Percentiles rank a stretch among this genome's conserved stretches.
phyloP scores from a whole-genome alignment of 2,329 filamentous ascomycete genomes.

The Diaporthe citrichinensis region DNA sequence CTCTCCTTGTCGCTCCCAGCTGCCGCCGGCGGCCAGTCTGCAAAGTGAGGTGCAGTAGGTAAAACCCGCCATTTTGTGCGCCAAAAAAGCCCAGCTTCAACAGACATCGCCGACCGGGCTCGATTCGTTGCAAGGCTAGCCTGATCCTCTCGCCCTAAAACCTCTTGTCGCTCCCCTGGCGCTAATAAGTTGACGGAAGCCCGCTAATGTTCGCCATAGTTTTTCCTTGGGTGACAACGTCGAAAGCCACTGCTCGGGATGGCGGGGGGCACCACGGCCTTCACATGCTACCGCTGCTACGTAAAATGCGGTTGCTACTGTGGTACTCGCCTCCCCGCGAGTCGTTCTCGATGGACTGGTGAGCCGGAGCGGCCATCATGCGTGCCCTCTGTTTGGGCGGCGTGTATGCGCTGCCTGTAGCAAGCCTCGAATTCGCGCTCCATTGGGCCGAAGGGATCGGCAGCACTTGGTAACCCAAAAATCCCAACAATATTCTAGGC shows the following conservation, averaged over 20 bases:
- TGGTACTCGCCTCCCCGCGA: constrained; percentile 6
- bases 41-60: not conserved
- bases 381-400: not conserved
- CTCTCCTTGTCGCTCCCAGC: not conserved
- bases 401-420: not conserved
- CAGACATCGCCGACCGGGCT: not conserved
- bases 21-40: constrained; percentile 11
- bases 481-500: constrained; percentile 17
- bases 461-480: not conserved
- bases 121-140: constrained; percentile 24
- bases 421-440: not conserved
- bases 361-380: constrained; percentile 3
- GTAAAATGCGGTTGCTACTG: not conserved
- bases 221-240: constrained; percentile 22
- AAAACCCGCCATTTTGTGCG: not conserved
- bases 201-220: constrained; percentile 28
- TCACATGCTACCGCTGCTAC: constrained; percentile 13
- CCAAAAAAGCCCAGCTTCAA: not conserved
- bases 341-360: constrained; percentile 7
- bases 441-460: constrained; percentile 24
- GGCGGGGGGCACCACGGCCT: constrained; percentile 4
- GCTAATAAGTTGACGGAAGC: constrained; percentile 25
- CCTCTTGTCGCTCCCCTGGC: constrained; percentile 21
- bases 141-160: constrained; percentile 10
- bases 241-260: constrained; percentile 18